Evolutionary conservation across 1,139 yeast genomes (phyloP), one percentile per base, ranked within the genome.

Genomic region (Nakaseomyces bracarensis): DNA sequence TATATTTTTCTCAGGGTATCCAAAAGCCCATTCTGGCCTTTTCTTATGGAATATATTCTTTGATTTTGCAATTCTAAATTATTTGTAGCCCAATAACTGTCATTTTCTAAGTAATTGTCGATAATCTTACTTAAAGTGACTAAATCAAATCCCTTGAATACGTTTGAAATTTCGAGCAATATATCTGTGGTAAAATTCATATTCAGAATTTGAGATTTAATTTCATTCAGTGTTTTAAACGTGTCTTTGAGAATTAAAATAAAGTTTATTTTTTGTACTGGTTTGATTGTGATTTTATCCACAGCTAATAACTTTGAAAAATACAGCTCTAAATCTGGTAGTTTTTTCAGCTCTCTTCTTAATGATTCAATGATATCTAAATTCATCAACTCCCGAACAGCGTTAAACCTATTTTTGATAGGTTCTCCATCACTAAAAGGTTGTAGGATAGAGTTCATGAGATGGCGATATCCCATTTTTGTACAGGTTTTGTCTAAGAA

Each of bases 1-100:
- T 70, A 69, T 0, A 71, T 46, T 44, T 65, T 64, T 36, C 76
- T 58, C 1, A 73, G 67, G 0, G 70, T 65, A 52, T 70, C 75
- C 1, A 72, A 51, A 19, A 72, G 54, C 0, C 77, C 76, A 53
- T 72, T 72, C 2, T 58, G 52, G 0, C 74, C 75, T 23, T 64
- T 52, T 46, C 60, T 67, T 0, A 71, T 66, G 0, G 75, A 75
- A 52, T 68, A 68, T 31, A 69, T 62, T 46, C 63, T 63, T 46
- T 71, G 75, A 46, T 69, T 68, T 41, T 65, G 66, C 22, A 70
- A 48, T 35, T 71, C 73, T 5, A 67, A 47, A 1, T 66, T 54
- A 2, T 60, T 58, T 1, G 53, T 55, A 0, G 73, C 73, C 72
- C 72, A 68, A 3, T 48, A 47, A 39, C 71, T 66, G 45, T 70